Evolutionary conservation across 2,329 filamentous ascomycete genomes (phyloP).

Genomic region (Neoscytalidium dimidiatum): DNA sequence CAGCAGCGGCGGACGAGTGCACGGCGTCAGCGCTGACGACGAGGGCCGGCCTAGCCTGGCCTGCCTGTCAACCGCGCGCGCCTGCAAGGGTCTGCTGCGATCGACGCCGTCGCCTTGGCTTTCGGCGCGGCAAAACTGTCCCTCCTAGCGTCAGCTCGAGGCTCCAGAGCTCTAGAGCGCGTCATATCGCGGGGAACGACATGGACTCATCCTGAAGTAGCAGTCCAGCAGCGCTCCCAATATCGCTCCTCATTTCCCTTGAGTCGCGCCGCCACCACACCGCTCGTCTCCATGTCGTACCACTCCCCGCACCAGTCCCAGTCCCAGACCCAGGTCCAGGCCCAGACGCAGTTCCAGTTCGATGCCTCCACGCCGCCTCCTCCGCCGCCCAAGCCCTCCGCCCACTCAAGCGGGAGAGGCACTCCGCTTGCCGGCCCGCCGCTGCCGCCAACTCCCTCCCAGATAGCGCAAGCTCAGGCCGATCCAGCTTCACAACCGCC

Average conservation of each 20-base stretch:
- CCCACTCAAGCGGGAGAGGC: conserved; percentile 43
- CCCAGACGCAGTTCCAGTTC: conserved; percentile 39
- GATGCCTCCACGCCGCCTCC: conserved; percentile 49
- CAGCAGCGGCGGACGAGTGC: background rate
- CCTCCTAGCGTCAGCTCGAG: background rate
- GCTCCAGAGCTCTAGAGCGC: background rate
- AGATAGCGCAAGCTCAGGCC: conserved; percentile 3
- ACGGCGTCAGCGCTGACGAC: background rate
- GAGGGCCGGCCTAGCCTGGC: background rate
- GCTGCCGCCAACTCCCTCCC: conserved; percentile 40
- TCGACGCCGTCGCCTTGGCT: background rate
- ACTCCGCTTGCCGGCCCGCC: conserved; percentile 47
- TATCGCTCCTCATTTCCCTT: conserved; percentile 6
- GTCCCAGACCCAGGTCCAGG: conserved; percentile 32
- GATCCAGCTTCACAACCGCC: conserved; percentile 31
- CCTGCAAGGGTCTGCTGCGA: background rate
- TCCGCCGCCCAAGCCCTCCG: conserved; percentile 47
- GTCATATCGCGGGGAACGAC: conserved; percentile 13
- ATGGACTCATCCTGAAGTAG: conserved; percentile 10
- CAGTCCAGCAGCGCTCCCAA: conserved; percentile 16
- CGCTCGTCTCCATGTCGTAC: conserved; percentile 34
- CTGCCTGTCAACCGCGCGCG: background rate
- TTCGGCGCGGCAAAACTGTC: background rate
- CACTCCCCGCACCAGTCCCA: conserved; percentile 34
- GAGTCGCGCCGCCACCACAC: conserved; percentile 6